Evolutionary conservation across 148 eudicot genomes (phyloP).

Genomic region (Mesembryanthemum crystallinum): DNA sequence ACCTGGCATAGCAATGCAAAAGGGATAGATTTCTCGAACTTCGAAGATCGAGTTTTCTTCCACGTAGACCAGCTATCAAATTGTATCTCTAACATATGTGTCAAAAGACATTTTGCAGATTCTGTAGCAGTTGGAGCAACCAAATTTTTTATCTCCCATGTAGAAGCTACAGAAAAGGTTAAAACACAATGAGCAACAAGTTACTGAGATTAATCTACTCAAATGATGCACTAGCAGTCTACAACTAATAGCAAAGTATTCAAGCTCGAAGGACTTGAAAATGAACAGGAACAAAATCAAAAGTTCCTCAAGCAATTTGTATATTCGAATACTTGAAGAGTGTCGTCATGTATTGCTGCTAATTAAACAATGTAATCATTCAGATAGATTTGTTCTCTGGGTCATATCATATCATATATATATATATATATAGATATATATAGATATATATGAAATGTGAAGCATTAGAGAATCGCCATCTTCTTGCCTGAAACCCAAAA

Average conservation of each 20-base stretch:
- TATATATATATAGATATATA: too few species aligned
- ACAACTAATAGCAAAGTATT: neutral
- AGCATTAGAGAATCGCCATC: too few species aligned
- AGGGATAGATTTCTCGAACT: constrained; percentile 79
- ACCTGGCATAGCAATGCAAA: constrained; percentile 91
- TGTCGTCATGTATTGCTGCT: too few species aligned
- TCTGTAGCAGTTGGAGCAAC: constrained; percentile 31
- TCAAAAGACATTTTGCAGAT: constrained; percentile 63
- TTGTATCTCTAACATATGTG: constrained; percentile 80
- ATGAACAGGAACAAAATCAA: neutral
- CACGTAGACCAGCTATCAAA: constrained; percentile 64
- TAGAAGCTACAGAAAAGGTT: constrained; percentile 60
- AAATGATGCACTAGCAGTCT: constrained; percentile 10
- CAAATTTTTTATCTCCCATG: constrained; percentile 86
- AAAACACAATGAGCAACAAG: constrained; percentile 4
- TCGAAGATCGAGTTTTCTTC: constrained; percentile 65
- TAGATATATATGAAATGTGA: too few species aligned
- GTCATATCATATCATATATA: too few species aligned
- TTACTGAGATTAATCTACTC: neutral
- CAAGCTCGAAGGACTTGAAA: constrained; percentile 3
- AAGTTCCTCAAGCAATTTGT: neutral
- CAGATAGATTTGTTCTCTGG: too few species aligned
- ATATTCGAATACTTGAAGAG: too few species aligned
- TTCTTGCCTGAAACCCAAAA: too few species aligned
- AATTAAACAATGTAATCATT: too few species aligned